These are phyloP conservation scores for Brettanomyces anomalus DNA, from an alignment of 805 yeast species.

Conservation along the genomic window DNA sequence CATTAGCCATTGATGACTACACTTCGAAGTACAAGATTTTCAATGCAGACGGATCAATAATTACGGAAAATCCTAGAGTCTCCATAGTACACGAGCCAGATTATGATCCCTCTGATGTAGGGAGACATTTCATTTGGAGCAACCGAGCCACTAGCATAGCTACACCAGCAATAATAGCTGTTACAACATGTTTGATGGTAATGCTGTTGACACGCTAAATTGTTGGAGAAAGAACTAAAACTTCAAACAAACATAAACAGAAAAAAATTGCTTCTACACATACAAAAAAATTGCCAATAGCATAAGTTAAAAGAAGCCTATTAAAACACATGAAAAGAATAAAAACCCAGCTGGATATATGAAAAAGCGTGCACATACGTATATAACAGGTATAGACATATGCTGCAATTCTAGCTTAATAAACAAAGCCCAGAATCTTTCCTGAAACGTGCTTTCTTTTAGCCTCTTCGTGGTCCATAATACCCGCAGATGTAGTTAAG, in stretches of 20 bases:
- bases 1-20: slow-evolving; percentile 31
- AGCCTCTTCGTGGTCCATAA: slow-evolving; percentile 99
- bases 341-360: neutral
- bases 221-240: too few species aligned
- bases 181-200: too few species aligned
- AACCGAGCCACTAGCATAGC: neutral
- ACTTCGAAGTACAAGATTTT: slow-evolving; percentile 29
- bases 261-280: too few species aligned
- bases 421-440: slow-evolving; percentile 96
- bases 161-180: too few species aligned
- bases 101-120: neutral
- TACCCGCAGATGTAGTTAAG: slow-evolving; percentile 98
- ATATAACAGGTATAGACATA: neutral
- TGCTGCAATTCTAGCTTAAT: slow-evolving; percentile 34
- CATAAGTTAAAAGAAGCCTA: too few species aligned
- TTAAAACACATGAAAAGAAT: too few species aligned
- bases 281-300: too few species aligned
- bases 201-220: too few species aligned
- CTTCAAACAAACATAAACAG: too few species aligned
- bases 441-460: slow-evolving; percentile 99
- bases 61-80: slow-evolving; percentile 16
- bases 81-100: neutral
- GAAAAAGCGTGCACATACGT: neutral
- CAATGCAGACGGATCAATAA: slow-evolving; percentile 32
- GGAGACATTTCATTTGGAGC: neutral